Conservation (phyloP, 2,329 filamentous ascomycete genomes). For the Aspergillus bombycis region DNA sequence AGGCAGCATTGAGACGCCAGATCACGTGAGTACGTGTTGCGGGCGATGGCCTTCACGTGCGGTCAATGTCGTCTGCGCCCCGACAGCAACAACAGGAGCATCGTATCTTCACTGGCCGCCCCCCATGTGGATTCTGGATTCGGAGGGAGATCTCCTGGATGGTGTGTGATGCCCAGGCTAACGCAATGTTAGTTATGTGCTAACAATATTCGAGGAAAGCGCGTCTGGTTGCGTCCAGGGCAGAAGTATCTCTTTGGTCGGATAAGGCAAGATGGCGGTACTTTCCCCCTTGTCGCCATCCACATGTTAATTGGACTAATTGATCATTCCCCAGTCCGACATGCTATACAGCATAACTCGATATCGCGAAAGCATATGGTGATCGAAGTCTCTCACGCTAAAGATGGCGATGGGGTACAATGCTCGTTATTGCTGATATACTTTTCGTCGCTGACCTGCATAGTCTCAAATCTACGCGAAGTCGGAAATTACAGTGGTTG, state of each 20-base stretch:
- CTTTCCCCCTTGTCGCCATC: slow-evolving; percentile 6
- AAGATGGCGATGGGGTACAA: slow-evolving; percentile 68
- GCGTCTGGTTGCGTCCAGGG: slow-evolving; percentile 82
- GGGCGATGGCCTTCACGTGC: slow-evolving; percentile 24
- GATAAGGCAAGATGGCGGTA: slow-evolving; percentile 66
- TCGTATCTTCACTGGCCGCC: slow-evolving; percentile 10
- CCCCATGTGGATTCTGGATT: slow-evolving; percentile 67
- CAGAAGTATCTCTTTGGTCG: slow-evolving; percentile 85
- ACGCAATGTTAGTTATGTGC: background rate
- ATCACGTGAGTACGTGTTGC: slow-evolving; percentile 43
- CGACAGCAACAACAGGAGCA: background rate
- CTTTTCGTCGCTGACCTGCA: slow-evolving; percentile 14
- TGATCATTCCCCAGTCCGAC: slow-evolving; percentile 55
- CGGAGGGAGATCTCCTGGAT: slow-evolving; percentile 51
- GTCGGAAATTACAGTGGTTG: slow-evolving; percentile 73
- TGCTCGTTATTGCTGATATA: background rate
- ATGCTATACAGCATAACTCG: slow-evolving; percentile 75
- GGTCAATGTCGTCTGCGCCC: slow-evolving; percentile 4
- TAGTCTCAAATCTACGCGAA: slow-evolving; percentile 66
- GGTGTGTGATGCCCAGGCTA: slow-evolving; percentile 49
- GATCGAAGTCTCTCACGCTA: slow-evolving; percentile 70
- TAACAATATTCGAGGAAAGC: slow-evolving; percentile 57
- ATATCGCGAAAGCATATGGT: slow-evolving; percentile 89
- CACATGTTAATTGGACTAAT: background rate
- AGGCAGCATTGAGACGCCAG: slow-evolving; percentile 33